Percentiles rank a stretch among this genome's conserved stretches.
These are phyloP conservation scores for Coemansia sp. DNA, from an alignment of 192 early-diverging fungal species.

Conservation along the genomic window DNA sequence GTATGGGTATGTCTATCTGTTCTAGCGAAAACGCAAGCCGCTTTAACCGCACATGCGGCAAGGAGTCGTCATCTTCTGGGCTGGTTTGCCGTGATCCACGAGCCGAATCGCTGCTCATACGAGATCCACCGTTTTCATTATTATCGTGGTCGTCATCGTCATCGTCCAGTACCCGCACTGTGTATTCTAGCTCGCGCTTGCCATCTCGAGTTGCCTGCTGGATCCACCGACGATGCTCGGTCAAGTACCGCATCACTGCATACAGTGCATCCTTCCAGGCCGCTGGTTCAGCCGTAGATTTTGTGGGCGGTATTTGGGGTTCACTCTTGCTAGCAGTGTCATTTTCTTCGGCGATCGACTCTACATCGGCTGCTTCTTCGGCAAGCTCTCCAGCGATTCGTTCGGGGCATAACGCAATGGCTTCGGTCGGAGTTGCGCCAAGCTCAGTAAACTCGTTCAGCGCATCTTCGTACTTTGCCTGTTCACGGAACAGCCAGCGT, in stretches of 20 bases:
- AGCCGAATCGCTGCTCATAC: slow-evolving; percentile 3
- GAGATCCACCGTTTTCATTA: slow-evolving; percentile 2
- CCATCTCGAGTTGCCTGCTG: slow-evolving; percentile 52
- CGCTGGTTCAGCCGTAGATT: slow-evolving; percentile 19
- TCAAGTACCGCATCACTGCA: slow-evolving; percentile 82
- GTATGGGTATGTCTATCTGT: slow-evolving; percentile 42
- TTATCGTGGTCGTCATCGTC: slow-evolving; percentile 24
- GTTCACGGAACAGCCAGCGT: slow-evolving; percentile 64
- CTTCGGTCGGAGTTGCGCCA: slow-evolving; percentile 61
- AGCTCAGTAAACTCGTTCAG: slow-evolving; percentile 66
- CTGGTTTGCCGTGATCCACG: background rate
- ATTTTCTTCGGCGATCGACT: slow-evolving; percentile 4
- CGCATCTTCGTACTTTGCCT: slow-evolving; percentile 62
- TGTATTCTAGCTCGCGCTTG: slow-evolving; percentile 39
- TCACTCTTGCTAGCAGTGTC: slow-evolving; percentile 2
- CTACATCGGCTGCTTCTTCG: slow-evolving; percentile 29
- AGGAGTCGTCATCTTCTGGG: slow-evolving; percentile 31
- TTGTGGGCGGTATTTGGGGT: background rate
- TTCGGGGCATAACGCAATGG: slow-evolving; percentile 66
- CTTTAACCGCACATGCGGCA: slow-evolving; percentile 43
- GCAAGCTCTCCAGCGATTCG: slow-evolving; percentile 64
- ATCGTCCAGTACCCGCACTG: slow-evolving; percentile 34
- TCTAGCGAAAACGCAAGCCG: slow-evolving; percentile 45
- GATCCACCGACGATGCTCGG: slow-evolving; percentile 77
- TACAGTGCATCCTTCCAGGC: slow-evolving; percentile 48